phyloP scores from a whole-genome alignment of 1,284 basidiomycete species.

The Vanrija sp. region DNA sequence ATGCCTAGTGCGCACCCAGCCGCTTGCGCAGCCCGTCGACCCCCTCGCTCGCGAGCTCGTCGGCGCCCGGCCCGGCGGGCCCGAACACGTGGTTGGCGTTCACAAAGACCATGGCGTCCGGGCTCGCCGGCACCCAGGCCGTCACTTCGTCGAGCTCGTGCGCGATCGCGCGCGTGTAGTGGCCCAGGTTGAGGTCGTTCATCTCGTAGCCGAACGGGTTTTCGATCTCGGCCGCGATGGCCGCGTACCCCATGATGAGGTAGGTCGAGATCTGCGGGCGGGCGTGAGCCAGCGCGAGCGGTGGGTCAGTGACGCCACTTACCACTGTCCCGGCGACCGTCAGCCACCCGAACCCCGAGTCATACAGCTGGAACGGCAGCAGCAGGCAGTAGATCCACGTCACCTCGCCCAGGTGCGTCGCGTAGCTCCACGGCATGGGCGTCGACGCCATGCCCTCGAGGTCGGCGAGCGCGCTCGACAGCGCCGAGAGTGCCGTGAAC shows the following conservation, averaged over 20 bases:
- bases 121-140: constrained; percentile 26
- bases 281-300: not conserved
- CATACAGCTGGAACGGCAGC: constrained; percentile 66
- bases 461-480: constrained; percentile 65
- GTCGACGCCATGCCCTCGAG: constrained; percentile 72
- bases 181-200: constrained; percentile 43
- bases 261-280: constrained; percentile 34
- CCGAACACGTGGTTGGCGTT: constrained; percentile 23
- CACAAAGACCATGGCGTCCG: constrained; percentile 37
- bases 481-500: constrained; percentile 55
- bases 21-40: no score
- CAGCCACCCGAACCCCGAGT: constrained; percentile 56
- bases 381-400: constrained; percentile 43
- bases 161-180: constrained; percentile 43
- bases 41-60: not conserved
- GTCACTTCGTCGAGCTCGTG: constrained; percentile 46
- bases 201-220: constrained; percentile 47
- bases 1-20: no score
- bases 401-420: constrained; percentile 49
- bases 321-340: constrained; percentile 58
- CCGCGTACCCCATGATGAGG: constrained; percentile 47
- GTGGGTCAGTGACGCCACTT: constrained; percentile 3
- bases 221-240: constrained; percentile 39
- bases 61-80: constrained; percentile 6
- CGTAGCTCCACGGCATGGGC: constrained; percentile 70